Base-by-base conservation (phyloP, 2,329 filamentous ascomycete species). In the Arthrobotrys megalospora region DNA sequence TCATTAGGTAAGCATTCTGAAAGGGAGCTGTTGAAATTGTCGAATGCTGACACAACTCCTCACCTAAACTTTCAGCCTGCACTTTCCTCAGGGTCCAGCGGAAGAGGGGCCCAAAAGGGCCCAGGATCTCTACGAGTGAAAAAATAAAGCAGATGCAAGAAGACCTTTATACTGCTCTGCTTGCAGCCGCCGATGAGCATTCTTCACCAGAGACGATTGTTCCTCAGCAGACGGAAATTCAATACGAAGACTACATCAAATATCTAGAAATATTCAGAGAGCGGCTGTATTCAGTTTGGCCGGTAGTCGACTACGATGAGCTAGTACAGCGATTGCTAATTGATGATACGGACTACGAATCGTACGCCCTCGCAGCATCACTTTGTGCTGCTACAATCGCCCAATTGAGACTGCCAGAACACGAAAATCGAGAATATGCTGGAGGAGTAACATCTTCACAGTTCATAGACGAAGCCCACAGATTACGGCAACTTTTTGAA, bases 261-360 rank as follows among this genome's bases (percentile, higher is more conserved):
- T 62, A 62, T 16, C n/a, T 62, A 28, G 55, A 62, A 11, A 62
- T 62, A 11, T 62, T 62, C 55, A 62, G 38, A 36, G 34, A 62
- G 11, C 55, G 55, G 3, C 21, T 62, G 38, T 62, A 62, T 43
- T 62, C 55, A 2, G 55, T 62, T 8, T 62, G 55, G 55, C 55
- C 55, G 7, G 55, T 62, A 19, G 32, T 62, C 11, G 55, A 62
- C 55, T 62, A 28, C 32, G n/a, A 43, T 16, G 55, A 62, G 5
- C 55, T 62, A 21, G 19, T 62, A 62, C 55, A 62, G 19, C 34
- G 36, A 21, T 8, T 62, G 6, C 38, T 45, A 11, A 36, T 11
- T 43, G 34, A 62, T 36, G 34, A 41, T 41, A 21, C 55, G 3
- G 55, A 62, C 36, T 45, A 62, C 24, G 55, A 62, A 24, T 41